Base-by-base conservation (phyloP, 2,329 filamentous ascomycete species). In the Lachnellula subtilissima region DNA sequence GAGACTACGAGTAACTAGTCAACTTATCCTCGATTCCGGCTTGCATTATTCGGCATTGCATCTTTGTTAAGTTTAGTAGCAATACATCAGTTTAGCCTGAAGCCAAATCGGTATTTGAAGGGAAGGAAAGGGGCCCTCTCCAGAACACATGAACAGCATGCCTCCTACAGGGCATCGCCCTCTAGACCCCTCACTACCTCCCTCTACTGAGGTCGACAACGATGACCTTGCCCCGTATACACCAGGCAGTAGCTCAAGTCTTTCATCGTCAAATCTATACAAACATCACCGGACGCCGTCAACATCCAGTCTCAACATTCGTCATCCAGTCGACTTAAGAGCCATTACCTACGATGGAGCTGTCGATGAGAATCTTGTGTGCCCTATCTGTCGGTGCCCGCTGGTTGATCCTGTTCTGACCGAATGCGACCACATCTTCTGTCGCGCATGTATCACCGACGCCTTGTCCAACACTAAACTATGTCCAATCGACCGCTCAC, bases 381-480 rank as follows among this genome's bases (percentile, higher is more conserved):
- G 72, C 54, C 70, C 72, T 17, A 73, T 74, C 58, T 87, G 84
- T 71, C 81, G 81, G 62, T 77, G 82, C 11, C 80, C 84, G 3
- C 76, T 87, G 43, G 73, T 86, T 48, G 75, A 80, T 14, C 83
- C 84, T 0, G 75, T 84, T 48, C 84, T 83, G 43, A 86, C 83
- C 0, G 72, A 74, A 7, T 87, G 84, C 70, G 81, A 85, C 56
- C 84, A 87, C 67, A 84, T 82, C 12, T 87, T 87, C 66, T 87
- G 84, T 64, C 77, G 78, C 51, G 73, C 74, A 4, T 87, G 84
- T 65, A 73, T 86, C 25, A 64, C 71, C 46, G 72, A 75, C 57
- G 73, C 77, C 7, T 57, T 76, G 52, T 68, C 71, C 51, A 66
- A 74, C 36, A 75, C 73, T 51, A 67, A 73, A 54, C 70, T 74